Conservation (phyloP, 2,329 filamentous ascomycete species). For the Thelonectria rubi region DNA sequence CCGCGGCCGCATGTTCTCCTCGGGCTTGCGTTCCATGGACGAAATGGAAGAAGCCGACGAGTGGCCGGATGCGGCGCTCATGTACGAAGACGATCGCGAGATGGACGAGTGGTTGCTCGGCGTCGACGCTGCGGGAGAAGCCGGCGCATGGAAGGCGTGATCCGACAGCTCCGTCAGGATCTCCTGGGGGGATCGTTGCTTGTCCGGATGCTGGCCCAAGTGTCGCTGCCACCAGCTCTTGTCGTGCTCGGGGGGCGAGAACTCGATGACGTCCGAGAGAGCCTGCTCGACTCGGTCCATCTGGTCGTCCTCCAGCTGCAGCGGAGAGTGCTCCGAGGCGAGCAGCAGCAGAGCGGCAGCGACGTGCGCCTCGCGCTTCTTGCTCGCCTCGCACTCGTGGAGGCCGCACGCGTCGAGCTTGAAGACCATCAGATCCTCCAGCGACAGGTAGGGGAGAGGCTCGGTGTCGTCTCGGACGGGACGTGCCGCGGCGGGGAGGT, state of each 20-base stretch:
- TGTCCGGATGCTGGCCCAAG: conserved; percentile 37
- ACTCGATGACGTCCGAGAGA: conserved; percentile 40
- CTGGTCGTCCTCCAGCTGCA: conserved; percentile 40
- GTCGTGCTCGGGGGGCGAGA: conserved; percentile 36
- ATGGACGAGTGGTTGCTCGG: conserved; percentile 36
- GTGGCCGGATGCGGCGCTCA: conserved; percentile 35
- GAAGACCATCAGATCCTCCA: conserved; percentile 43
- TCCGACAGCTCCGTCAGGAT: conserved; percentile 44
- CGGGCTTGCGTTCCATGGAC: conserved; percentile 27
- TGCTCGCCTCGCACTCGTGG: conserved; percentile 38
- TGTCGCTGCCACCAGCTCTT: conserved; percentile 45
- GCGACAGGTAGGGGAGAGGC: conserved; percentile 39
- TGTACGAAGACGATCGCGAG: conserved; percentile 41
- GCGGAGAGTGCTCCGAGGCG: conserved; percentile 39
- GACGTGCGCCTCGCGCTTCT: conserved; percentile 40
- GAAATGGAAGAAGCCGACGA: conserved; percentile 40
- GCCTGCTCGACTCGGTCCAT: conserved; percentile 40
- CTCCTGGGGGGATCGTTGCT: conserved; percentile 38
- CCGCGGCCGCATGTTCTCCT: conserved; percentile 40
- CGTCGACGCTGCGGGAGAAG: conserved; percentile 23
- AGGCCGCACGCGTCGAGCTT: conserved; percentile 43
- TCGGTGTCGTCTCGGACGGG: conserved; percentile 33
- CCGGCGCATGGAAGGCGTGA: conserved; percentile 16
- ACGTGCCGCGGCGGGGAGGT: conserved; percentile 40
- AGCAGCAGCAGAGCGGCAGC: conserved; percentile 41